phyloP scores from a whole-genome alignment of 2,329 filamentous ascomycete species.

The Beauveria caledonica region DNA sequence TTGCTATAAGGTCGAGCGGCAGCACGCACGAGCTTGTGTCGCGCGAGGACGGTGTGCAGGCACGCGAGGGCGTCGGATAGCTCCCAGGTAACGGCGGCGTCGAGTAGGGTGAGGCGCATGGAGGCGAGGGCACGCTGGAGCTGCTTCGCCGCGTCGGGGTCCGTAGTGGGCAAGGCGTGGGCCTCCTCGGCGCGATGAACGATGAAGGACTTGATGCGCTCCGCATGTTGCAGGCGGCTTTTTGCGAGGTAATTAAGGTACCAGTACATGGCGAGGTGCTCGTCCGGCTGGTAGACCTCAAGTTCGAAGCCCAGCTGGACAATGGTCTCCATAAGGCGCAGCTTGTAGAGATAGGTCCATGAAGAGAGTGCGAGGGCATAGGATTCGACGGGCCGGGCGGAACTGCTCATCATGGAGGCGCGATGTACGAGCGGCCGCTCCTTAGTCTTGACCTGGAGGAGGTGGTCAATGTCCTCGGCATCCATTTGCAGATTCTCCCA shows the following conservation, averaged over 20 bases:
- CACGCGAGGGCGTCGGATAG: conserved; percentile 46
- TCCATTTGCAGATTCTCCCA: conserved; percentile 81
- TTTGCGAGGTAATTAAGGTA: conserved; percentile 69
- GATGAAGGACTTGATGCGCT: conserved; percentile 63
- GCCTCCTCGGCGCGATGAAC: conserved; percentile 29
- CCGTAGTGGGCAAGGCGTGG: conserved; percentile 12
- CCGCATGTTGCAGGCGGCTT: conserved; percentile 59
- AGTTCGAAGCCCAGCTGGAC: conserved; percentile 92
- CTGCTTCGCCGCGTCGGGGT: conserved; percentile 31
- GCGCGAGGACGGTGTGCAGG: conserved; percentile 59
- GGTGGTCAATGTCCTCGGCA: conserved; percentile 66
- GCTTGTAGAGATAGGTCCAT: conserved; percentile 86
- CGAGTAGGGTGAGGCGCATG: conserved; percentile 52
- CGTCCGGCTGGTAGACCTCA: conserved; percentile 78
- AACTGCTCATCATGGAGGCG: conserved; percentile 19
- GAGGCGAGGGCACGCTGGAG: conserved; percentile 43
- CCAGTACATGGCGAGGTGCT: conserved; percentile 85
- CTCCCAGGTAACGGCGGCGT: conserved; percentile 55
- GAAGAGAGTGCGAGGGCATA: conserved; percentile 70
- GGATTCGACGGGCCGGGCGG: conserved; percentile 37
- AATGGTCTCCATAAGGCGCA: conserved; percentile 79
- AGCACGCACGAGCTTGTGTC: conserved; percentile 44
- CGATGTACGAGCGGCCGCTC: conserved; percentile 51
- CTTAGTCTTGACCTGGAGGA: conserved; percentile 52
- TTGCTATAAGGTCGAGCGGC: conserved; percentile 57